phyloP scores from a whole-genome alignment of 768 basidiomycete genomes.

The Mycena latifolia region DNA sequence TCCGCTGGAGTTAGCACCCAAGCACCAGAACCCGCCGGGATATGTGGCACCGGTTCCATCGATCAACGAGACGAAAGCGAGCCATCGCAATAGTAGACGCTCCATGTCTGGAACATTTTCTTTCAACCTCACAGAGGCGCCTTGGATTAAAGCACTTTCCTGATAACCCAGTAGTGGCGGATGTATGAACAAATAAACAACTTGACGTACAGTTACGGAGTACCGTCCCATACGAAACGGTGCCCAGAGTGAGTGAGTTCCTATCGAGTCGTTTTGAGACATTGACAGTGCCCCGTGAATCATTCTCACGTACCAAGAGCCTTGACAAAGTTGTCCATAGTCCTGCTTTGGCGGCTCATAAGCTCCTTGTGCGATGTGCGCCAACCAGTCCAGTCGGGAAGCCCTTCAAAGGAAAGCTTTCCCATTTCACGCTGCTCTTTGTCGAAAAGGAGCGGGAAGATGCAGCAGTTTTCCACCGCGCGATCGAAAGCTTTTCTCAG shows the following conservation, averaged over 20 bases:
- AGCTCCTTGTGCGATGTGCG: not conserved
- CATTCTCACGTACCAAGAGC: not conserved
- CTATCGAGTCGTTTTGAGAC: not conserved
- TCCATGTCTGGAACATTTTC: constrained; percentile 17
- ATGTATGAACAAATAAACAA: not conserved
- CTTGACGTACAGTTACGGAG: constrained; percentile 11
- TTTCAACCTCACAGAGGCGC: constrained; percentile 24
- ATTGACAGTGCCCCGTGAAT: not conserved
- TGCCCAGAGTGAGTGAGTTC: constrained; percentile 7
- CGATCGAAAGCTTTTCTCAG: constrained; percentile 28
- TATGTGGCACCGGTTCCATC: not conserved
- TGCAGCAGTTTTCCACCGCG: constrained; percentile 31
- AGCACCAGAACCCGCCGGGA: not conserved
- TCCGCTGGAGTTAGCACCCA: not conserved
- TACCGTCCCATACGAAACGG: constrained; percentile 26
- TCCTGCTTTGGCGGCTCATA: too few species aligned
- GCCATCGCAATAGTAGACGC: constrained; percentile 11
- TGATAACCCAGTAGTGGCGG: not conserved
- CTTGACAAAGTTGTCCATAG: not conserved
- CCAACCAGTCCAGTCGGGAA: constrained; percentile 25
- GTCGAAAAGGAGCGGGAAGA: constrained; percentile 24
- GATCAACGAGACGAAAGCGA: not conserved
- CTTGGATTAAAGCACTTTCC: constrained; percentile 24
- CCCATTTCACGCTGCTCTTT: constrained; percentile 18
- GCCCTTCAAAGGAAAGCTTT: constrained; percentile 14